These are phyloP conservation scores for Coemansia sp. DNA, from an alignment of 192 early-diverging fungal species.

Conservation along the genomic window DNA sequence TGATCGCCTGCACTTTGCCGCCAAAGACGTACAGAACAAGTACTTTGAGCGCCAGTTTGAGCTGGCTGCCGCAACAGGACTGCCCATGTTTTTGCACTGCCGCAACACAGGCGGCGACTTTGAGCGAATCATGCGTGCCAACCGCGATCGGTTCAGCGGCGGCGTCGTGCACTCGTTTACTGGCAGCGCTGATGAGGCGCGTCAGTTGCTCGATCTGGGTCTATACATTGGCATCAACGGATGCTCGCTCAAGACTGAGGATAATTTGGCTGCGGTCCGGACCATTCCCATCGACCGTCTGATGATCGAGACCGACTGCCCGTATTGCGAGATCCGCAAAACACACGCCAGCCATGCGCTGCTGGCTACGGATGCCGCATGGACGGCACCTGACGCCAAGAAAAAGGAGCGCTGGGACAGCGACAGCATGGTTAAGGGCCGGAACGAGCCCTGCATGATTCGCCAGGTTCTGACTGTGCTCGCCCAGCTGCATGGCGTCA, in stretches of 20 bases:
- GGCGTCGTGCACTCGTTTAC: conserved; percentile 95
- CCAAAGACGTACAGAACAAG: conserved; percentile 69
- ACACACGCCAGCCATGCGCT: conserved; percentile 79
- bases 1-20: conserved; percentile 85
- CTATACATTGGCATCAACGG: conserved; percentile 96
- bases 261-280: conserved; percentile 73
- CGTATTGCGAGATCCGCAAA: conserved; percentile 88
- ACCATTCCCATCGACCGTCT: conserved; percentile 75
- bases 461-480: conserved; percentile 71
- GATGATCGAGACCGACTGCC: conserved; percentile 93
- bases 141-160: conserved; percentile 61
- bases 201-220: conserved; percentile 62
- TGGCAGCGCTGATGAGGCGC: conserved; percentile 66
- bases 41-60: conserved; percentile 82
- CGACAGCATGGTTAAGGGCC: conserved; percentile 68
- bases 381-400: conserved; percentile 54
- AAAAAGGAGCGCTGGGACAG: conserved; percentile 68
- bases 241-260: conserved; percentile 87
- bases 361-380: conserved; percentile 22
- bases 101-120: conserved; percentile 83
- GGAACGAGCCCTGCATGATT: conserved; percentile 84
- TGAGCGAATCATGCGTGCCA: conserved; percentile 58
- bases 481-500: conserved; percentile 59
- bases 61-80: conserved; percentile 67
- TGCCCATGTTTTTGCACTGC: conserved; percentile 94